These are phyloP conservation scores for Anthracocystis setariae DNA, from an alignment of 1,284 basidiomycete genomes.

Conservation along the genomic window DNA sequence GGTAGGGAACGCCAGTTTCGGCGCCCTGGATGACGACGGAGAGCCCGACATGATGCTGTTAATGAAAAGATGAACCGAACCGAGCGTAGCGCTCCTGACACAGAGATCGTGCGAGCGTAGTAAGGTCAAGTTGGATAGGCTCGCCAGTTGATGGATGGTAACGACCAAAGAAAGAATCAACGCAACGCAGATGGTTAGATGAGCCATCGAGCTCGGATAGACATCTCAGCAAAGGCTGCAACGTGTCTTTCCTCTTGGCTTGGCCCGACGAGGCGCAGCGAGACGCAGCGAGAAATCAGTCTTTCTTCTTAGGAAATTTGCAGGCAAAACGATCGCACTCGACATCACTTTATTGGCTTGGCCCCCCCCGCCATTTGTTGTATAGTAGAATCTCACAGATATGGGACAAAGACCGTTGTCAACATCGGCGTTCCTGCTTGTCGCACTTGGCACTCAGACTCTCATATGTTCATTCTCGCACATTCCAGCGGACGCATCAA, in stretches of 20 bases:
- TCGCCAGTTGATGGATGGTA: not conserved
- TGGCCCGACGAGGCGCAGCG: no score
- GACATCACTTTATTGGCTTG: slow-evolving; percentile 5
- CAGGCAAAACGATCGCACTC: slow-evolving; percentile 9
- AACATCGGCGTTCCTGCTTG: no score
- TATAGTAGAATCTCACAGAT: no score
- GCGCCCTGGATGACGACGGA: slow-evolving; percentile 21
- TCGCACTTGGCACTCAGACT: no score
- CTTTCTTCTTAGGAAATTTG: not conserved
- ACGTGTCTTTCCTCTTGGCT: no score
- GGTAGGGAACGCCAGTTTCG: slow-evolving; percentile 33
- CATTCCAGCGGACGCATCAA: not conserved
- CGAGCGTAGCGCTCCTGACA: not conserved
- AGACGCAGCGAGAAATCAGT: no score
- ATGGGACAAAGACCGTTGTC: no score
- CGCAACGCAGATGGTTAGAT: not conserved
- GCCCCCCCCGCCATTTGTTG: no score
- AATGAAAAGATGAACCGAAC: not conserved
- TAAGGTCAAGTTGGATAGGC: no score
- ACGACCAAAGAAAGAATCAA: no score
- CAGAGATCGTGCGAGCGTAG: no score
- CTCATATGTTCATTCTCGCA: no score
- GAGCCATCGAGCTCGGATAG: not conserved
- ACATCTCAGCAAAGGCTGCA: not conserved
- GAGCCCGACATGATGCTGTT: slow-evolving; percentile 19